Percentiles rank a stretch among this genome's conserved stretches.
These are phyloP conservation scores for Blastocystis sp. DNA, from an alignment of 352 stramenopile species.

Conservation along the genomic window DNA sequence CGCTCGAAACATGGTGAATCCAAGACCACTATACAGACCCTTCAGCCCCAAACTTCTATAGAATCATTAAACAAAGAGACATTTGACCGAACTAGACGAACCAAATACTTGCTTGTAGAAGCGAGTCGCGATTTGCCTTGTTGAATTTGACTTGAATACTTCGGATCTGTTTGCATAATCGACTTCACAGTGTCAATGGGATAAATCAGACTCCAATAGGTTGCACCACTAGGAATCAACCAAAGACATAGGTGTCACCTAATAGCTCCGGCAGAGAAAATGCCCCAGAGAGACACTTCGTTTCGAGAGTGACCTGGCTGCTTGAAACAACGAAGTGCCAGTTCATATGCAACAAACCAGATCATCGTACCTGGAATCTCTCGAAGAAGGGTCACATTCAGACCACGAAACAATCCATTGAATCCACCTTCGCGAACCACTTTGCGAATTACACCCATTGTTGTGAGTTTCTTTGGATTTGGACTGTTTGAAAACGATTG, in stretches of 20 bases:
- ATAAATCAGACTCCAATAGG: constrained; percentile 47
- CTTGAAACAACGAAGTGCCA: neutral
- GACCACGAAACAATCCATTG: neutral
- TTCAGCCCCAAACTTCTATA: constrained; percentile 21
- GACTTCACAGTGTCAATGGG: constrained; percentile 59
- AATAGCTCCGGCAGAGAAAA: constrained; percentile 5
- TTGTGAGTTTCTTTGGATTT: neutral
- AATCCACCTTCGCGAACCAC: neutral
- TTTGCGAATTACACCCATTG: constrained; percentile 43
- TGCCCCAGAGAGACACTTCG: neutral
- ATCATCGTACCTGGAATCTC: constrained; percentile 33
- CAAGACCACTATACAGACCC: constrained; percentile 35
- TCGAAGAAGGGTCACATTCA: constrained; percentile 11
- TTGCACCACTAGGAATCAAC: neutral
- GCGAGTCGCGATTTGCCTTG: neutral
- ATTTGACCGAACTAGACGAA: neutral
- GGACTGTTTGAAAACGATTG: neutral
- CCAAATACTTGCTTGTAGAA: neutral
- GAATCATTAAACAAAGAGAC: neutral
- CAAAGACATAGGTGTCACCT: neutral
- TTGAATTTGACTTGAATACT: neutral
- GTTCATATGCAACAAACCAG: constrained; percentile 37
- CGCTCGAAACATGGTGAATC: constrained; percentile 25
- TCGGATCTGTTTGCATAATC: constrained; percentile 30
- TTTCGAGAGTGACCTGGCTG: neutral